Conservation (phyloP, 257 asterid genomes). For the Petunia secreta region DNA sequence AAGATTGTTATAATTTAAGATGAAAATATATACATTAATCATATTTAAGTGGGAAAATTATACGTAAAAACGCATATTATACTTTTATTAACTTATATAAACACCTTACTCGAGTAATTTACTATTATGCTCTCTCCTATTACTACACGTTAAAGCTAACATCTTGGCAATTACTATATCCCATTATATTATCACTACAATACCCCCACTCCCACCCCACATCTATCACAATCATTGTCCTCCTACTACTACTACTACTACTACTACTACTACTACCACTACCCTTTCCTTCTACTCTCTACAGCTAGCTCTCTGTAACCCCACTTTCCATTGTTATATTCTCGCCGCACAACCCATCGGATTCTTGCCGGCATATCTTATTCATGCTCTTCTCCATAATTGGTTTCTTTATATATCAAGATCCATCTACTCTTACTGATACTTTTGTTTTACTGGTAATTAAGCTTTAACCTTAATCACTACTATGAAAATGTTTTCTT, state of each 20-base stretch:
- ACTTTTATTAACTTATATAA: too few species aligned
- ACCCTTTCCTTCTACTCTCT: slow-evolving; percentile 9
- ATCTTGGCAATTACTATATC: slow-evolving; percentile 32
- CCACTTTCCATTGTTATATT: slow-evolving; percentile 1
- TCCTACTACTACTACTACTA: slow-evolving; percentile 28
- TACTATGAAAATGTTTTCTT: background rate
- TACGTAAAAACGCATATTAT: too few species aligned
- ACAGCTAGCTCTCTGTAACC: background rate
- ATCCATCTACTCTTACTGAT: background rate
- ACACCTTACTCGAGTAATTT: too few species aligned
- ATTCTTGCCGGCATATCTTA: slow-evolving; percentile 27
- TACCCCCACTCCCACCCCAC: background rate
- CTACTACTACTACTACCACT: slow-evolving; percentile 25
- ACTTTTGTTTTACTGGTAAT: background rate
- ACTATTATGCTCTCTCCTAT: background rate
- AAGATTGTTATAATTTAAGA: too few species aligned
- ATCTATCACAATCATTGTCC: slow-evolving; percentile 48
- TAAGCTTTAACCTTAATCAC: background rate
- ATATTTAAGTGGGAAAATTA: too few species aligned
- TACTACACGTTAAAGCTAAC: slow-evolving; percentile 38
- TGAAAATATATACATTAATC: too few species aligned
- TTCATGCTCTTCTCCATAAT: slow-evolving; percentile 6
- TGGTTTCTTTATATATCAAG: slow-evolving; percentile 24
- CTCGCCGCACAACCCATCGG: slow-evolving; percentile 57
- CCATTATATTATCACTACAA: slow-evolving; percentile 18